Evolutionary conservation across 2,329 filamentous ascomycete genomes (phyloP).

Genomic region (Cercospora zeae-maydis): DNA sequence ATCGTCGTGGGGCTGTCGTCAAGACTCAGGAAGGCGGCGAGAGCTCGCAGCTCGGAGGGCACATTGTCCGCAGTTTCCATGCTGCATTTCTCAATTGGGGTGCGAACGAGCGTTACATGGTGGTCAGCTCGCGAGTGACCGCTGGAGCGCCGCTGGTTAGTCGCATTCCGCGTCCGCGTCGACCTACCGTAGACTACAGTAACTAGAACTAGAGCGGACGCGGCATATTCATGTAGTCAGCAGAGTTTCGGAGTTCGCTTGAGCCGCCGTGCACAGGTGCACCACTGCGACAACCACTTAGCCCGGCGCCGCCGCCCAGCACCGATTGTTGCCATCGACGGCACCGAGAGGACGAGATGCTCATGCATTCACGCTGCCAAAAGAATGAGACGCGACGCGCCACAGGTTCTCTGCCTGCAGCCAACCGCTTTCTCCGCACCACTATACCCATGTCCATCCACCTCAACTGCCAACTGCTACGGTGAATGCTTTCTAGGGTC

Average conservation of each 20-base stretch:
- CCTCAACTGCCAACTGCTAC: neutral
- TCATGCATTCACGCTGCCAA: neutral
- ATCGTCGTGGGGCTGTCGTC: constrained; percentile 24
- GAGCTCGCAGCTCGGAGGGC: constrained; percentile 22
- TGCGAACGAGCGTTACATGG: neutral
- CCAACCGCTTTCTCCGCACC: neutral
- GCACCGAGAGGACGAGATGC: neutral
- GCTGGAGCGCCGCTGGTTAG: neutral
- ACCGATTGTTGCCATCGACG: neutral
- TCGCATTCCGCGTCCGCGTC: neutral
- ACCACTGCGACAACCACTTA: neutral
- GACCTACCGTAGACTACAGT: neutral
- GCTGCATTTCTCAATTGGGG: neutral
- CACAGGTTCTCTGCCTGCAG: neutral
- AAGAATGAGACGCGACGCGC: neutral
- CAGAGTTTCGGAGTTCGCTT: neutral
- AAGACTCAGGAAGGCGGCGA: constrained; percentile 25
- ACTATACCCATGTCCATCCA: neutral
- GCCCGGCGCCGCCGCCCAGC: neutral
- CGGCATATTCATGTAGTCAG: neutral
- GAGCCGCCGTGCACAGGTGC: neutral
- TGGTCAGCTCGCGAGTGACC: neutral
- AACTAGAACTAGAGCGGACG: neutral
- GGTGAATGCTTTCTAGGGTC: neutral
- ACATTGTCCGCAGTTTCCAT: constrained; percentile 4